phyloP scores from a whole-genome alignment of 345 rosid genomes.

The rapeseed (Brassica napus) region DNA sequence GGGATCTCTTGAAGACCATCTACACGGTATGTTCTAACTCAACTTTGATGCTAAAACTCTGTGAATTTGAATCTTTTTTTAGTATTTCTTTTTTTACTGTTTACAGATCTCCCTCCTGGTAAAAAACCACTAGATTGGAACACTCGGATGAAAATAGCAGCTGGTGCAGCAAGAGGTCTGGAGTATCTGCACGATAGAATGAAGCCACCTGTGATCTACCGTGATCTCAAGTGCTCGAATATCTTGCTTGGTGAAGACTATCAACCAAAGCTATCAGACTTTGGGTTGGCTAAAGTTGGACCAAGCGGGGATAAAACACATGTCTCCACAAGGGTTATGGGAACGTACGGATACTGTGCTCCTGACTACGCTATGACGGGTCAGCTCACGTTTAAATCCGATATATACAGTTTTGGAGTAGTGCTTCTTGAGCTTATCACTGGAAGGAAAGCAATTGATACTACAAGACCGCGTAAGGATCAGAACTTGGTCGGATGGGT shows the following conservation, averaged over 20 bases:
- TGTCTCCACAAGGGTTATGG: constrained; percentile 93
- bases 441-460: constrained; percentile 83
- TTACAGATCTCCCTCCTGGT: constrained; percentile 51
- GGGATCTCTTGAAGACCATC: too few species aligned
- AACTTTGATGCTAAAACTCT: too few species aligned
- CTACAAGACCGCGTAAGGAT: constrained; percentile 50
- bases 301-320: constrained; percentile 86
- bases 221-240: constrained; percentile 65
- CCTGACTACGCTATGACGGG: constrained; percentile 97
- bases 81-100: too few species aligned
- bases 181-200: constrained; percentile 79
- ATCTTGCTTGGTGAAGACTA: constrained; percentile 40
- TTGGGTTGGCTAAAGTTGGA: constrained; percentile 92
- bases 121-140: constrained; percentile 72
- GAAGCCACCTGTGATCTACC: constrained; percentile 65
- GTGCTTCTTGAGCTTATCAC: constrained; percentile 85
- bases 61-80: too few species aligned
- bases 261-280: constrained; percentile 77
- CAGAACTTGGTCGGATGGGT: constrained; percentile 88
- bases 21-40: too few species aligned
- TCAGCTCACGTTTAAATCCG: constrained; percentile 83
- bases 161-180: constrained; percentile 83
- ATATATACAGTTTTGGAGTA: constrained; percentile 91
- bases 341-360: constrained; percentile 93
- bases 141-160: constrained; percentile 84